These are phyloP conservation scores for Lachancea quebecensis DNA, from an alignment of 805 yeast genomes.

Conservation along the genomic window DNA sequence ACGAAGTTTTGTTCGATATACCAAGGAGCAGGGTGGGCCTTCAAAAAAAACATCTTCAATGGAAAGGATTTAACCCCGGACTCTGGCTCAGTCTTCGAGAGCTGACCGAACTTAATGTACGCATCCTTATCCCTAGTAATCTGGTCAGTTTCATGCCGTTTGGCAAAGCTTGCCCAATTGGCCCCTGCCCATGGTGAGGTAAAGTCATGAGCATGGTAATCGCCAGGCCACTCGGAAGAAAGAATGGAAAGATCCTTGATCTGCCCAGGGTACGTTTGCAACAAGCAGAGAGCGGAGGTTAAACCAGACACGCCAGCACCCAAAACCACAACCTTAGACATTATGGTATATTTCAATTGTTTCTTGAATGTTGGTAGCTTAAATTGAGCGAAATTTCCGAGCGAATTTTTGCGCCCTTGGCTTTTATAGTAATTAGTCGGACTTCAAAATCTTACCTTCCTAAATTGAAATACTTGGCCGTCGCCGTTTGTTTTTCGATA, in stretches of 20 bases:
- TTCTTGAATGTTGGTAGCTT: background rate
- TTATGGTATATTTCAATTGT: conserved; percentile 6
- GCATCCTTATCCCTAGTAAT: conserved; percentile 43
- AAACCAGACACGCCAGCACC: conserved; percentile 73
- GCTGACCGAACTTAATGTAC: conserved; percentile 39
- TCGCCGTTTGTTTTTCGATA: background rate
- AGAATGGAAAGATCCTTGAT: conserved; percentile 34
- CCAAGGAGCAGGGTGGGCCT: conserved; percentile 40
- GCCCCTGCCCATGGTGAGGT: conserved; percentile 71
- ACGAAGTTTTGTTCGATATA: conserved; percentile 35
- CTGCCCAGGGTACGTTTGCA: conserved; percentile 33
- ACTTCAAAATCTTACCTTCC: too few species aligned
- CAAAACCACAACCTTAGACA: conserved; percentile 66
- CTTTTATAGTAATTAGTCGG: too few species aligned
- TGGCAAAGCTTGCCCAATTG: conserved; percentile 59
- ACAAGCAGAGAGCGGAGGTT: conserved; percentile 41
- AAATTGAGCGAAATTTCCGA: background rate
- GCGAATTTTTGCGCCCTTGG: too few species aligned
- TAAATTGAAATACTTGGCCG: too few species aligned
- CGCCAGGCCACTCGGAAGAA: conserved; percentile 50
- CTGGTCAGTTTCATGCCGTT: conserved; percentile 30
- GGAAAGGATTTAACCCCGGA: conserved; percentile 39
- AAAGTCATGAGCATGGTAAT: conserved; percentile 41
- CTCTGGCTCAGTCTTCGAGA: conserved; percentile 42
- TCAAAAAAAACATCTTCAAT: conserved; percentile 13